Percentiles rank a stretch among this genome's conserved stretches.
Evolutionary conservation across 2,329 filamentous ascomycete species (phyloP).

Genomic region (Alternaria sp.): DNA sequence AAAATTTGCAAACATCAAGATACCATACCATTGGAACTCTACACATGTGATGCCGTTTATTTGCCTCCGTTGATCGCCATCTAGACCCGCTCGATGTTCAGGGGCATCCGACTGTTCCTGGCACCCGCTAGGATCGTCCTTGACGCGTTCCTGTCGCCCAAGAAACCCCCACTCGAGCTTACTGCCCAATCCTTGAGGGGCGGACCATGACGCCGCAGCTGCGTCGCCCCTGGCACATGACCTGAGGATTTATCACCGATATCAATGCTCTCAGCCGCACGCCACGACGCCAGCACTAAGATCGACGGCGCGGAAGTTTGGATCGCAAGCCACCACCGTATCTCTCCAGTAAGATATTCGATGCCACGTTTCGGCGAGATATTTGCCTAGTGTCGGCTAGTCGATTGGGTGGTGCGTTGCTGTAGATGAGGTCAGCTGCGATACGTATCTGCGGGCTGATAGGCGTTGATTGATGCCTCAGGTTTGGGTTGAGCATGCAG

Average conservation of each 20-base stretch:
- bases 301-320: neutral
- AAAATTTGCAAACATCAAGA: conserved; percentile 1
- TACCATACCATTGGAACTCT: neutral
- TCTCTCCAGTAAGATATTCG: neutral
- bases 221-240: neutral
- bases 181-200: neutral
- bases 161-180: neutral
- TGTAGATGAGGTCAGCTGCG: neutral
- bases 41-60: neutral
- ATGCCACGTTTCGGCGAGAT: neutral
- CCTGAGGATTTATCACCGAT: neutral
- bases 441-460: neutral
- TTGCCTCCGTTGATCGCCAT: neutral
- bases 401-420: neutral
- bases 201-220: neutral
- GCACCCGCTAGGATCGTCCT: neutral
- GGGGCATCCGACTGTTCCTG: neutral
- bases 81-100: neutral
- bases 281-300: neutral
- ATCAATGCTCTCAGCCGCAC: neutral
- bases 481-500: neutral
- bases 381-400: neutral
- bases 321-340: neutral
- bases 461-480: neutral
- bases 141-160: neutral